phyloP scores from a whole-genome alignment of 73 alveolate species.

The Uronychia binucleata region DNA sequence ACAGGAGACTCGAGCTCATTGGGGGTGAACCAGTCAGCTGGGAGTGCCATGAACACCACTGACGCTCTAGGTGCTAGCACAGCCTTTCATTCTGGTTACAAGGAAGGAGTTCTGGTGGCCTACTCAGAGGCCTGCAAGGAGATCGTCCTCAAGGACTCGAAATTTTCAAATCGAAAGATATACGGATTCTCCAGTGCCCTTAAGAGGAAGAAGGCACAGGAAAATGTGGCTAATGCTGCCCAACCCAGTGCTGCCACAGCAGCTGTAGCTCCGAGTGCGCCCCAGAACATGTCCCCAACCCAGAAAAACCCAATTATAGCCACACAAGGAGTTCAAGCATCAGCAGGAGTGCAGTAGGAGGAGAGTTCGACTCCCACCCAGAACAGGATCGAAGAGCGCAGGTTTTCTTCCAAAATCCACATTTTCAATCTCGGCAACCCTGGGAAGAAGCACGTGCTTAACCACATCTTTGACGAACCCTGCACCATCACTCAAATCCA shows the following conservation, averaged over 20 bases:
- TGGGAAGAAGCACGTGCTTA: slow-evolving; percentile 20
- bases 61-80: neutral
- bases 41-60: neutral
- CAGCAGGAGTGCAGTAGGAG: neutral
- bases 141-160: slow-evolving; percentile 16
- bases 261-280: no score
- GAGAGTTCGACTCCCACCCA: neutral
- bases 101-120: slow-evolving; percentile 32
- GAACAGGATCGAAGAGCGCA: slow-evolving; percentile 8
- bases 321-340: neutral
- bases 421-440: neutral
- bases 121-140: slow-evolving; percentile 37
- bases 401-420: neutral
- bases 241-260: neutral
- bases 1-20: neutral
- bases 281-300: neutral
- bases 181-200: slow-evolving; percentile 21
- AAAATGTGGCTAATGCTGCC: neutral
- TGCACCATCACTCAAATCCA: slow-evolving; percentile 32
- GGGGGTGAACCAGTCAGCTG: neutral
- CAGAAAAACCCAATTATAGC: neutral
- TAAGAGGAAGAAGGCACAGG: neutral
- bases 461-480: slow-evolving; percentile 52
- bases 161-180: slow-evolving; percentile 20
- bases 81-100: neutral